Conservation (phyloP, 192 early-diverging fungal species). For the Anaeromyces robustus region DNA sequence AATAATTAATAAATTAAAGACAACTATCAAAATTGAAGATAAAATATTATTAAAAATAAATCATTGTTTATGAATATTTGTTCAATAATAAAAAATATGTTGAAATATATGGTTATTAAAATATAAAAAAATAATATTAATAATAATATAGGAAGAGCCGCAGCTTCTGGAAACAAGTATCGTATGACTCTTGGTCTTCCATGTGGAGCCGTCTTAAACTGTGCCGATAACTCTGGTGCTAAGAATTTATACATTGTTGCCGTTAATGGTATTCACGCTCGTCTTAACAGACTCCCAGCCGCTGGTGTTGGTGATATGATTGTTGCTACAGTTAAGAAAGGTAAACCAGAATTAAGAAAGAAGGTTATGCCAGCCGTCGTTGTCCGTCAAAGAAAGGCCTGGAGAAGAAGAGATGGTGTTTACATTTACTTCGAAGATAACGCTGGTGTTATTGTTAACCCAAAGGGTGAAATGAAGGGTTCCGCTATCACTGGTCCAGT, state of each 20-base stretch:
- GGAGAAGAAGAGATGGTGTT: slow-evolving; percentile 97
- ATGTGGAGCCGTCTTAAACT: slow-evolving; percentile 96
- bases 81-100: too few relatives aligned
- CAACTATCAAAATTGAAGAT: too few relatives aligned
- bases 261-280: slow-evolving; percentile 87
- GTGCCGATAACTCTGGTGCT: slow-evolving; percentile 99
- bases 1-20: too few relatives aligned
- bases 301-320: slow-evolving; percentile 99
- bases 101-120: too few relatives aligned
- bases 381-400: slow-evolving; percentile 97
- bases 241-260: slow-evolving; percentile 99
- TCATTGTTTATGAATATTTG: too few relatives aligned
- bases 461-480: slow-evolving; percentile 99
- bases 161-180: slow-evolving; percentile 79
- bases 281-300: slow-evolving; percentile 93
- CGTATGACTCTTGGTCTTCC: slow-evolving; percentile 98
- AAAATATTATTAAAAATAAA: too few relatives aligned
- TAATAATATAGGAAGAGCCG: background rate
- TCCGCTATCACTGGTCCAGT: slow-evolving; percentile 99
- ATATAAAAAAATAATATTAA: too few relatives aligned
- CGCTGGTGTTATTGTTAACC: slow-evolving; percentile 99
- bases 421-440: slow-evolving; percentile 99
- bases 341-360: slow-evolving; percentile 99
- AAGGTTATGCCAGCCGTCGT: slow-evolving; percentile 99
- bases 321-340: slow-evolving; percentile 99